A percentile compares a stretch with the other conserved stretches of the same genome.
Conservation (phyloP, 805 yeast genomes). For the Maudiozyma barnettii region DNA sequence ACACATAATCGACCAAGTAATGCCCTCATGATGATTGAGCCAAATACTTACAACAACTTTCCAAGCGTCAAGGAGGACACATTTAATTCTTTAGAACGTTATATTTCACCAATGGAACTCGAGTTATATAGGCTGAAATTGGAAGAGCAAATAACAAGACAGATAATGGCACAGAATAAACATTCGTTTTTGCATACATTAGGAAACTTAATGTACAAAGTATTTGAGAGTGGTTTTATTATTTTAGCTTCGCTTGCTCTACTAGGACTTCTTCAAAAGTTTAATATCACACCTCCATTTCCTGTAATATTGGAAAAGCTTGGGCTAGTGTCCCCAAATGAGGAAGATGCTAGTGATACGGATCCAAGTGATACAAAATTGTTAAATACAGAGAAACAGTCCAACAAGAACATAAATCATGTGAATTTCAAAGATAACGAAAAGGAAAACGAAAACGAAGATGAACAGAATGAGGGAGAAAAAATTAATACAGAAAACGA, state of each 20-base stretch:
- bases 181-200: constrained; percentile 11
- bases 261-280: constrained; percentile 23
- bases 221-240: constrained; percentile 34
- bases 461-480: neutral
- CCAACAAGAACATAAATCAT: neutral
- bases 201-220: constrained; percentile 27
- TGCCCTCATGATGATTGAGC: constrained; percentile 15
- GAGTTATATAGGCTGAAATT: constrained; percentile 18
- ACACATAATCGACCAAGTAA: constrained; percentile 1
- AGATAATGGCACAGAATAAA: constrained; percentile 11
- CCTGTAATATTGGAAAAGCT: constrained; percentile 24
- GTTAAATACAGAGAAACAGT: neutral
- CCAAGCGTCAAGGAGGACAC: constrained; percentile 1
- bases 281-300: constrained; percentile 28
- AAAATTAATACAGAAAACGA: neutral
- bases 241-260: constrained; percentile 26
- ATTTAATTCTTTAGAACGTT: constrained; percentile 14
- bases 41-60: constrained; percentile 9
- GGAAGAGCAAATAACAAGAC: constrained; percentile 20
- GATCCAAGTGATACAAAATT: neutral
- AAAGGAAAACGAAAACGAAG: neutral
- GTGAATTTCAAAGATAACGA: neutral
- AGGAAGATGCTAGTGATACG: neutral
- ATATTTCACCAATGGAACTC: constrained; percentile 22
- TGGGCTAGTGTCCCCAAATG: constrained; percentile 17